phyloP scores from a whole-genome alignment of 768 basidiomycete genomes.

The Hortiboletus campestris region DNA sequence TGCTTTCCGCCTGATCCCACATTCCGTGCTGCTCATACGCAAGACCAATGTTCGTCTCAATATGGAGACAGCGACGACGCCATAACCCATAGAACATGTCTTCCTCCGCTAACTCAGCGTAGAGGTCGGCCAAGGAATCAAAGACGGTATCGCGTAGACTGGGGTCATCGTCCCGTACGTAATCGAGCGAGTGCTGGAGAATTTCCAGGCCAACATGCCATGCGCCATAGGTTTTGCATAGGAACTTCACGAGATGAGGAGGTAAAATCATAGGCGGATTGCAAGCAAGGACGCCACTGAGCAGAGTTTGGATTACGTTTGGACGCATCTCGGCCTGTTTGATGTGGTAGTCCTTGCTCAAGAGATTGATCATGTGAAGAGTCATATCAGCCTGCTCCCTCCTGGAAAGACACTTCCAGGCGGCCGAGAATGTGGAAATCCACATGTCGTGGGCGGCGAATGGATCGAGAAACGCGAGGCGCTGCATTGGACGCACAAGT shows the following conservation, averaged over 20 bases:
- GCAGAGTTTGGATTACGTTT: constrained; percentile 89
- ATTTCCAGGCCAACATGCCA: constrained; percentile 92
- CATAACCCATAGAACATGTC: constrained; percentile 97
- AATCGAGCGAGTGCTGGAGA: constrained; percentile 75
- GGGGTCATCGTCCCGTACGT: constrained; percentile 76
- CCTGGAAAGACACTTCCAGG: constrained; percentile 82
- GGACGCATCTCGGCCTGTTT: constrained; percentile 86
- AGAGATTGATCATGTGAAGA: constrained; percentile 82
- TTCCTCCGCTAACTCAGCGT: constrained; percentile 93
- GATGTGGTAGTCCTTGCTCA: constrained; percentile 92
- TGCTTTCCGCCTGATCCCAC: constrained; percentile 88
- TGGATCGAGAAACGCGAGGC: constrained; percentile 78
- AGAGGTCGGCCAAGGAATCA: constrained; percentile 91
- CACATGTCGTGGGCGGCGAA: constrained; percentile 78
- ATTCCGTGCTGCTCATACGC: constrained; percentile 95
- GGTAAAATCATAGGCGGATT: constrained; percentile 85
- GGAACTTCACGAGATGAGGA: constrained; percentile 92
- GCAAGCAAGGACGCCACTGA: constrained; percentile 83
- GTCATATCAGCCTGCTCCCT: constrained; percentile 88
- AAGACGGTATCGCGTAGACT: constrained; percentile 77
- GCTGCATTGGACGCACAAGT: constrained; percentile 75
- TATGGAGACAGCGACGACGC: constrained; percentile 84
- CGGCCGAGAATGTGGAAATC: constrained; percentile 82
- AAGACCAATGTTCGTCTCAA: constrained; percentile 85
- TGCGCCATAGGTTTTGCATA: constrained; percentile 94